Evolutionary conservation across 306 rosid genomes (phyloP).

Genomic region (Nissolia schottii): DNA sequence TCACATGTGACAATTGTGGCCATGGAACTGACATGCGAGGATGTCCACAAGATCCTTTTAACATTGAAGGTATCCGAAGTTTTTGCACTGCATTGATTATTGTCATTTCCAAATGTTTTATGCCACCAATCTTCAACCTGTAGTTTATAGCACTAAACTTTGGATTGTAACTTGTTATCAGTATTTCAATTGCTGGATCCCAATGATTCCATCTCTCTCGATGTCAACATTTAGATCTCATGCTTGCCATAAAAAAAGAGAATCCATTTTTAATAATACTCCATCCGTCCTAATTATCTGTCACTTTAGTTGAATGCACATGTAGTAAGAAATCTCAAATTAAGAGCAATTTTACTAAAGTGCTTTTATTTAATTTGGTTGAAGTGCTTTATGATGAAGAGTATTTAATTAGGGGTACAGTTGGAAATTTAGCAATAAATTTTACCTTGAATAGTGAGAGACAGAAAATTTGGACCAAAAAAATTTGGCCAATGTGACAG

Average conservation of each 20-base stretch:
- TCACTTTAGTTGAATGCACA: no score
- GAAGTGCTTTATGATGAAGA: no score
- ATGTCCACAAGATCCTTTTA: conserved; percentile 80
- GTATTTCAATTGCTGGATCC: background rate
- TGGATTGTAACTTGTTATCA: background rate
- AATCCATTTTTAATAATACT: background rate
- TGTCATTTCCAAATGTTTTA: background rate
- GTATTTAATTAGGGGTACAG: no score
- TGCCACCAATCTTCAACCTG: background rate
- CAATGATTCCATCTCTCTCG: background rate
- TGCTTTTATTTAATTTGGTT: no score
- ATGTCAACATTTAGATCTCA: background rate
- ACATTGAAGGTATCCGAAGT: conserved; percentile 62
- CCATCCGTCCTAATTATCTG: no score
- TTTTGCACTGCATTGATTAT: background rate
- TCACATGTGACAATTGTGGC: conserved; percentile 83
- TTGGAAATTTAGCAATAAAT: no score
- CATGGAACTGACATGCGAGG: conserved; percentile 92
- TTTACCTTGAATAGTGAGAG: no score
- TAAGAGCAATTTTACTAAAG: no score
- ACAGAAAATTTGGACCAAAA: no score
- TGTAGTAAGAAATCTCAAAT: no score
- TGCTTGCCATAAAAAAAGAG: background rate
- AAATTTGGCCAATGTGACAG: no score
- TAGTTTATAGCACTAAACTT: background rate